phyloP scores from a whole-genome alignment of 345 rosid species.

The Linum lewisii region DNA sequence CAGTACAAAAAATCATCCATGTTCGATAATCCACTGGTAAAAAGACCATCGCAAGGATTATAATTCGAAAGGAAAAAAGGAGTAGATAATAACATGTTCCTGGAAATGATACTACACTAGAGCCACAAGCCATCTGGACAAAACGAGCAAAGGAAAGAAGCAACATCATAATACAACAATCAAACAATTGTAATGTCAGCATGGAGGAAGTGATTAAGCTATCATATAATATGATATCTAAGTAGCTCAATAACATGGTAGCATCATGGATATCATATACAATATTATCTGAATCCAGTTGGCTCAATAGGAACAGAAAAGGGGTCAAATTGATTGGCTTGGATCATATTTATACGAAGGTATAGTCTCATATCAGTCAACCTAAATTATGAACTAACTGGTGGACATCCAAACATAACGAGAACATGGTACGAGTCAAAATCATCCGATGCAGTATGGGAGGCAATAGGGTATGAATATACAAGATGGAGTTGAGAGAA shows the following conservation, averaged over 20 bases:
- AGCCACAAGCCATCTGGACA: too few relatives aligned
- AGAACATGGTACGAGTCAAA: neutral
- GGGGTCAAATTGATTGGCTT: too few relatives aligned
- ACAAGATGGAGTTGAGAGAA: neutral
- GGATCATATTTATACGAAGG: too few relatives aligned
- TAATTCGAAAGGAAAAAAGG: neutral
- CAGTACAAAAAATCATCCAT: neutral
- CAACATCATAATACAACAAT: too few relatives aligned
- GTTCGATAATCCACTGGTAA: neutral
- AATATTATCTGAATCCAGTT: too few relatives aligned
- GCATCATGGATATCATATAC: neutral
- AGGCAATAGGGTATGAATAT: neutral
- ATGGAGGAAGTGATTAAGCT: too few relatives aligned
- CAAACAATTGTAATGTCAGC: too few relatives aligned
- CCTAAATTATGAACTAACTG: too few relatives aligned
- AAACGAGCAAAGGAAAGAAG: too few relatives aligned
- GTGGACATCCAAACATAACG: too few relatives aligned
- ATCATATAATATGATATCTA: neutral
- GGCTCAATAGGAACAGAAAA: too few relatives aligned
- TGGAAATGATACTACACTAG: neutral
- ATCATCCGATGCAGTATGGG: neutral
- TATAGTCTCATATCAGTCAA: too few relatives aligned
- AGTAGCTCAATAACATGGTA: neutral
- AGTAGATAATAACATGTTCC: neutral
- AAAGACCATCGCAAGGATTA: neutral